These are phyloP conservation scores for Penicillium sp. DNA, from an alignment of 2,329 filamentous ascomycete genomes.

Conservation along the genomic window DNA sequence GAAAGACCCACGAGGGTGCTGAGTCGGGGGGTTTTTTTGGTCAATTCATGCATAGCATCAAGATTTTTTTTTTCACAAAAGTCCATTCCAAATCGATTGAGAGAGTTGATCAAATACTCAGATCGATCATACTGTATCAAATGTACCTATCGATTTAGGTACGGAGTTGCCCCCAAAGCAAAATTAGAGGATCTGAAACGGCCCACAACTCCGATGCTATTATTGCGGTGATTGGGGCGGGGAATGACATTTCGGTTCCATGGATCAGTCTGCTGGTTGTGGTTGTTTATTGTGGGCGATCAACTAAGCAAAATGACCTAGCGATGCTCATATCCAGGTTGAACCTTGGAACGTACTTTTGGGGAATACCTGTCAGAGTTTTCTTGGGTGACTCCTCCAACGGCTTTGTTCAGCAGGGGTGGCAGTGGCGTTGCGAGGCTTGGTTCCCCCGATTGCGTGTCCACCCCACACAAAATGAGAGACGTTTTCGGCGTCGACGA, in stretches of 20 bases:
- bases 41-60: not conserved
- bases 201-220: not conserved
- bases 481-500: not conserved
- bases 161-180: not conserved
- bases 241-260: constrained; percentile 8
- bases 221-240: not conserved
- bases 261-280: constrained; percentile 11
- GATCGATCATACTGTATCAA: not conserved
- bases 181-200: constrained; percentile 7
- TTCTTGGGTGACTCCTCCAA: not conserved
- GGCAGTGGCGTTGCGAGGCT: not conserved
- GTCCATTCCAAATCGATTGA: not conserved
- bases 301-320: not conserved
- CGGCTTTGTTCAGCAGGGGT: not conserved
- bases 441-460: not conserved
- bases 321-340: not conserved
- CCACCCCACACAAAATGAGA: constrained; percentile 1
- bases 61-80: not conserved
- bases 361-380: constrained; percentile 2
- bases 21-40: not conserved
- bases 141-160: not conserved
- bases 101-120: not conserved
- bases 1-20: not conserved
- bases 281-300: constrained; percentile 18
- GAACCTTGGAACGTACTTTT: not conserved